Percentiles rank a stretch among this genome's conserved stretches.
phyloP scores from a whole-genome alignment of 345 rosid genomes.

The Citrus australasica region DNA sequence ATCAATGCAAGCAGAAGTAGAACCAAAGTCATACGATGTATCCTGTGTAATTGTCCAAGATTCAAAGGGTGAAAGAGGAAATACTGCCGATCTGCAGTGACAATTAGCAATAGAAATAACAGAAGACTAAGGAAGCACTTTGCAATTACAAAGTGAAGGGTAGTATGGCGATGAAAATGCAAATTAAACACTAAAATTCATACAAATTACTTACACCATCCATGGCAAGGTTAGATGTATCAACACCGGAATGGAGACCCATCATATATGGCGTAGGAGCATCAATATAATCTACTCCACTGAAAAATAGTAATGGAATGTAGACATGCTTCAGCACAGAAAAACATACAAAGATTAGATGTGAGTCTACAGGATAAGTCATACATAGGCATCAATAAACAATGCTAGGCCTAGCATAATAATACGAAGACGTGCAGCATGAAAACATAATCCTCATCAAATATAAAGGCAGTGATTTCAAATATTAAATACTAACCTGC shows the following conservation, averaged over 20 bases:
- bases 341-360: constrained; percentile 57
- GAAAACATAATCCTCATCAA: background rate
- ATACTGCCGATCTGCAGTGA: background rate
- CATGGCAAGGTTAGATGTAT: constrained; percentile 79
- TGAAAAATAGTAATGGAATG: constrained; percentile 99
- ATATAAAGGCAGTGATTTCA: background rate
- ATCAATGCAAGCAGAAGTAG: background rate
- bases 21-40: background rate
- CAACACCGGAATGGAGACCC: constrained; percentile 98
- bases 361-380: constrained; percentile 8
- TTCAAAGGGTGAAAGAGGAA: background rate
- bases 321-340: constrained; percentile 95
- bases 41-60: background rate
- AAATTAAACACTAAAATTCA: background rate
- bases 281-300: constrained; percentile 99
- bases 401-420: background rate
- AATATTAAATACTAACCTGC: constrained; percentile 56
- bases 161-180: background rate
- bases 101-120: background rate
- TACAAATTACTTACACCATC: constrained; percentile 81
- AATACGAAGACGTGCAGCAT: background rate
- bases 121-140: background rate
- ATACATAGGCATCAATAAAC: background rate
- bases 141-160: background rate
- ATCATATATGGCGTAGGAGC: constrained; percentile 99